Base-by-base conservation (phyloP, 2,329 filamentous ascomycete genomes). In the Aspergillus bombycis region DNA sequence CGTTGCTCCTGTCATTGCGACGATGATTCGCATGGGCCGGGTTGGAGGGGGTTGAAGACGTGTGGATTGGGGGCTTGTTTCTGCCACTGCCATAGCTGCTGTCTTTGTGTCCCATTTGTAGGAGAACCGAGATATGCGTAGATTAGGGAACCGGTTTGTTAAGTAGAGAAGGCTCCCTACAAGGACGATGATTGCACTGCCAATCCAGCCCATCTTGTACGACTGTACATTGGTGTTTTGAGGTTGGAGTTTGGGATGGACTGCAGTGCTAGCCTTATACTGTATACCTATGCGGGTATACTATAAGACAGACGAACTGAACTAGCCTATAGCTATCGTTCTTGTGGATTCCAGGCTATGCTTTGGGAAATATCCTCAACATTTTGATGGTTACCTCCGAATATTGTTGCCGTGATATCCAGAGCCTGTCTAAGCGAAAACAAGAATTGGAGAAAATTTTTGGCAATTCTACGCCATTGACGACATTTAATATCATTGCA, bases 1-100 rank as follows among this genome's bases (percentile, higher is more conserved):
- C 1, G 82, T 83, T 1, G 81, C 81, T 5, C 81, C 81, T 2
- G 81, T 83, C 10, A 84, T 76, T 38, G 74, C 82, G n/a, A 83
- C 73, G 4, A 83, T 48, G 10, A 61, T 53, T 19, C 50, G 38
- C 28, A 32, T 59, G 3, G 57, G 57, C 11, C 34, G 32, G 52
- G 32, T 12, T 52, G 30, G 26, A 30, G 14, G 32, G 16, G n/a
- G 26, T 19, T 32, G 36, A 41, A 23, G 10, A 48, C 30, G 21
- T 23, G 43, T 38, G 30, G 19, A 48, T 12, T 48, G n/a, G 52
- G 41, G 6, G 19, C 1, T 23, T 53, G 19, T 21, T 21, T 53
- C 19, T 26, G 50, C 4, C 6, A 23, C 16, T 21, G 28, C 32
- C 11, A 23, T 36, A 7, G 52, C 52, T 34, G 52, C 9, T 21